Percentiles rank a stretch among this genome's conserved stretches.
Conservation (phyloP, 2,329 filamentous ascomycete species). For the Trichoderma brevicompactum region DNA sequence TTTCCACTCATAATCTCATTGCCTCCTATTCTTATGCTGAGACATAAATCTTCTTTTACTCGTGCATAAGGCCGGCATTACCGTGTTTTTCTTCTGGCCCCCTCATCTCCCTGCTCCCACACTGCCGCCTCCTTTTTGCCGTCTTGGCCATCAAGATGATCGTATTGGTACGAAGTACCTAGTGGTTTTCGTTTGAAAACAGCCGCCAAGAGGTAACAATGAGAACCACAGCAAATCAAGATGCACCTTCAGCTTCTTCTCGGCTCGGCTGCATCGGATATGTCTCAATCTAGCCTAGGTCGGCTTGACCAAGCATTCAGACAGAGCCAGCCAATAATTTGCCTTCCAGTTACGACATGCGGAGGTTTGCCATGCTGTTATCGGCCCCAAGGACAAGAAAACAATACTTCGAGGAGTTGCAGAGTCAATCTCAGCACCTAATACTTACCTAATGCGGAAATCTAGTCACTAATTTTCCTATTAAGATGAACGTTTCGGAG, state of each 20-base stretch:
- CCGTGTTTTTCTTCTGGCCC: neutral
- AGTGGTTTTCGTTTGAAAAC: conserved; percentile 2
- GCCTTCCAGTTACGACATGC: neutral
- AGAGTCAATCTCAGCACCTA: neutral
- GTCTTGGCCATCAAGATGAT: conserved; percentile 1
- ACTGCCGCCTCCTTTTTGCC: conserved; percentile 4
- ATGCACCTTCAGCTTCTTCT: conserved; percentile 16
- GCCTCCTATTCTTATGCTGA: neutral
- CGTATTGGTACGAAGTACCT: conserved; percentile 5
- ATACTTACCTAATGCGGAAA: neutral
- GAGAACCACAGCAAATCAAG: conserved; percentile 6
- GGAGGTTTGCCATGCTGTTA: neutral
- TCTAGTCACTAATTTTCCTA: neutral
- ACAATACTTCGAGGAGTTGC: neutral
- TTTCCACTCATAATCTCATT: neutral
- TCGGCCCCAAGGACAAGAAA: neutral
- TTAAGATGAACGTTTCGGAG: neutral
- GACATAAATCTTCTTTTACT: neutral
- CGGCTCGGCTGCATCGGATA: conserved; percentile 19
- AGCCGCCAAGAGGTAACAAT: conserved; percentile 17
- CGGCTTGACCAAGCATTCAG: neutral
- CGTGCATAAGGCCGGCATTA: neutral
- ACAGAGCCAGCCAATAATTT: neutral
- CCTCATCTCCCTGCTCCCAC: conserved; percentile 1
- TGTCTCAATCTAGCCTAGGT: conserved; percentile 7